Conservation (phyloP, 2,329 filamentous ascomycete species). For the Biscogniauxia marginata region DNA sequence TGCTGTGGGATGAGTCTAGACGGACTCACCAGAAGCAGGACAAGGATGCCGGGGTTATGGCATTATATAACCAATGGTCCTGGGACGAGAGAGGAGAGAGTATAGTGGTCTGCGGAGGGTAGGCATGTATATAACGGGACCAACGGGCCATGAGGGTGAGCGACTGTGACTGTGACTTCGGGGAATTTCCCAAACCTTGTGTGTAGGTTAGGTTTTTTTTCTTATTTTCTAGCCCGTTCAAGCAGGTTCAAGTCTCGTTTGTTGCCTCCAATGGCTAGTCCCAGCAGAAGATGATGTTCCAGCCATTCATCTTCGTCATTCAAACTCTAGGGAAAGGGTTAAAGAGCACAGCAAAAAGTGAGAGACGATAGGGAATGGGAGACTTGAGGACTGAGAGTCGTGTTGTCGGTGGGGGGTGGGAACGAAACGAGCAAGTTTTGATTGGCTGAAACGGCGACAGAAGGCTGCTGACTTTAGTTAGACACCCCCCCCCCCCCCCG, state of each 20-base stretch:
- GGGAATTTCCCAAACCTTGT: not conserved
- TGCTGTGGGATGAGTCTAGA: not conserved
- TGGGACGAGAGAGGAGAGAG: too few relatives aligned
- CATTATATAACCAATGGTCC: not conserved
- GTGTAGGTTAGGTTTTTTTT: too few relatives aligned
- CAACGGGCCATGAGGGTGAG: too few relatives aligned
- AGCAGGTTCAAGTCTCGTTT: not conserved
- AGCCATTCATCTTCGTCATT: not conserved
- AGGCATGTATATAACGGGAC: too few relatives aligned
- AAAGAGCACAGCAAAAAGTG: constrained; percentile 10
- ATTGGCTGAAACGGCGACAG: constrained; percentile 35
- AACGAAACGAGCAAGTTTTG: constrained; percentile 45
- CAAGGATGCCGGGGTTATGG: not conserved
- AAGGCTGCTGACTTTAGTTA: constrained; percentile 20
- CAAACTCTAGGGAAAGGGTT: constrained; percentile 3
- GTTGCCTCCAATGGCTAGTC: not conserved
- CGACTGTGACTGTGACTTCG: not conserved
- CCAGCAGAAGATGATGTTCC: not conserved
- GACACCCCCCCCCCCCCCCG: not conserved
- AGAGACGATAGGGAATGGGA: constrained; percentile 16
- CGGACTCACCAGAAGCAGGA: not conserved
- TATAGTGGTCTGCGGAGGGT: too few relatives aligned
- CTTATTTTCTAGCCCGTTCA: not conserved
- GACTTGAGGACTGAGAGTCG: constrained; percentile 21
- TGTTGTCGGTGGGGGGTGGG: constrained; percentile 27